phyloP scores from a whole-genome alignment of 495 filamentous ascomycete species.

The Rhypophila decipiens region DNA sequence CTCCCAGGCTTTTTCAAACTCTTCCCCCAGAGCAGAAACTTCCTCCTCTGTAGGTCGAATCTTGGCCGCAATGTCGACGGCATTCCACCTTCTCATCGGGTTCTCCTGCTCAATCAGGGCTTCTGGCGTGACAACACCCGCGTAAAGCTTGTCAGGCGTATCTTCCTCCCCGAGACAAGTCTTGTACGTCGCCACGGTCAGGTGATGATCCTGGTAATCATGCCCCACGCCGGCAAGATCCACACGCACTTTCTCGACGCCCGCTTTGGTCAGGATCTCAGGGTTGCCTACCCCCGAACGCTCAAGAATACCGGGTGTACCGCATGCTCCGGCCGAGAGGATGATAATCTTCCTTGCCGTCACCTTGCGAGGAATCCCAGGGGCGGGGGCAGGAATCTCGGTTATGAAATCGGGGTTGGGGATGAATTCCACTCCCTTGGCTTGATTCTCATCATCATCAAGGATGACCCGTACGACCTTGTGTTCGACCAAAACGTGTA shows the following conservation, averaged over 20 bases:
- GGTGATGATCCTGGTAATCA: conserved; percentile 46
- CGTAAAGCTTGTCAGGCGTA: conserved; percentile 29
- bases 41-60: conserved; percentile 37
- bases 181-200: conserved; percentile 24
- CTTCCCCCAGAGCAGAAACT: conserved; percentile 30
- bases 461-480: conserved; percentile 47
- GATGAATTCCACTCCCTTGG: conserved; percentile 40
- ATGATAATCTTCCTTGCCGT: conserved; percentile 47
- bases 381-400: neutral
- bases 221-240: conserved; percentile 44
- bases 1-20: conserved; percentile 38
- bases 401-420: conserved; percentile 19
- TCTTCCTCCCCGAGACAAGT: conserved; percentile 25
- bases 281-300: conserved; percentile 53
- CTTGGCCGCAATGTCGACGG: conserved; percentile 39
- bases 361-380: neutral
- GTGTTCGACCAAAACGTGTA: conserved; percentile 46
- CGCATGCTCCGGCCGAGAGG: conserved; percentile 50
- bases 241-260: conserved; percentile 25
- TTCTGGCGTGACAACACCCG: conserved; percentile 13
- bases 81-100: conserved; percentile 40
- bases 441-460: conserved; percentile 39
- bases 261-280: conserved; percentile 27
- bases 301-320: conserved; percentile 53
- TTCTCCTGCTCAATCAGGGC: conserved; percentile 19